Conservation (phyloP, 805 yeast genomes). For the Cyberlindnera subsufficiens region DNA sequence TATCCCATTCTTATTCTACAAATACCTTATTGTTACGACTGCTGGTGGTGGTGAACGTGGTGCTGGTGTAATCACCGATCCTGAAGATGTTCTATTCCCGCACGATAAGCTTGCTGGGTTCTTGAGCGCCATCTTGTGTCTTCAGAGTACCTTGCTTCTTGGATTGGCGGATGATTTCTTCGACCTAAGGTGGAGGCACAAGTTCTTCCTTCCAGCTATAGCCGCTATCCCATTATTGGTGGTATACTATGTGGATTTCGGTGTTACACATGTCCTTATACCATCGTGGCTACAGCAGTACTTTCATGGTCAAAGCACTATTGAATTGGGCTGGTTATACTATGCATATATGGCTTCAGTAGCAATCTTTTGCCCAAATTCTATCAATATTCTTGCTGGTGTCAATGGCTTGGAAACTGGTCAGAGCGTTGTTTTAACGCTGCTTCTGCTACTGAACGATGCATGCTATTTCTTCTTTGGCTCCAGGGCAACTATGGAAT, state of each 20-base stretch:
- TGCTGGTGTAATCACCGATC: constrained; percentile 20
- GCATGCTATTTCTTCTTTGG: constrained; percentile 54
- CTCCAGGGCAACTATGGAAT: constrained; percentile 40
- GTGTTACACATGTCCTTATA: constrained; percentile 79
- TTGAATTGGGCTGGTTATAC: constrained; percentile 77
- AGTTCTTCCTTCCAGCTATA: constrained; percentile 90
- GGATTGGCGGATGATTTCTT: constrained; percentile 94
- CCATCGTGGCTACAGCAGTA: constrained; percentile 57
- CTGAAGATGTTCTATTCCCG: constrained; percentile 44
- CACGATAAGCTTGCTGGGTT: constrained; percentile 81
- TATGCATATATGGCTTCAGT: constrained; percentile 87
- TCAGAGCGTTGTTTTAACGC: constrained; percentile 75
- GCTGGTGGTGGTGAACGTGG: constrained; percentile 57
- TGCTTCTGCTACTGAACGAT: constrained; percentile 73
- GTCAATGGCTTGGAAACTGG: constrained; percentile 96
- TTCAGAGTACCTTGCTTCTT: constrained; percentile 75
- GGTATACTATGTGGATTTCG: constrained; percentile 90
- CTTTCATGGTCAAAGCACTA: constrained; percentile 27
- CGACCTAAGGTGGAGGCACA: constrained; percentile 96
- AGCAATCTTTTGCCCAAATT: constrained; percentile 91
- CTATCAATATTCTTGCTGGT: constrained; percentile 94
- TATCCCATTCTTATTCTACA: constrained; percentile 83
- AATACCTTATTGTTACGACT: constrained; percentile 55
- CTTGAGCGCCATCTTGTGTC: constrained; percentile 75
- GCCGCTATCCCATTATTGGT: constrained; percentile 88